Conservation (phyloP, 306 rosid genomes). For the Abrus pulchellus region DNA sequence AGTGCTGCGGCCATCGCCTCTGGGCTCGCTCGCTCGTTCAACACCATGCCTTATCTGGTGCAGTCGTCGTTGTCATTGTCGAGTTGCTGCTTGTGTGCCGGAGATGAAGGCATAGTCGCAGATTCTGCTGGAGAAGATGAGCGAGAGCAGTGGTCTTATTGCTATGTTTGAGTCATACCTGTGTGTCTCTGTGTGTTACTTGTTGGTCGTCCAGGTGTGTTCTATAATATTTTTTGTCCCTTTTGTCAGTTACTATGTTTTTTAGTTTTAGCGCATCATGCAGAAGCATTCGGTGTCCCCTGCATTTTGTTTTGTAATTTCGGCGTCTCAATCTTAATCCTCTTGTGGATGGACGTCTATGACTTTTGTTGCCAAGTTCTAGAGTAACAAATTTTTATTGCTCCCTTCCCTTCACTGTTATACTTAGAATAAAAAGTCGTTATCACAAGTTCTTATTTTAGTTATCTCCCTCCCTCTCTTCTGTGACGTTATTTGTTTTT, state of each 20-base stretch:
- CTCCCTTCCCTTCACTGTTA: conserved; percentile 1
- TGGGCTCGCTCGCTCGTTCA: conserved; percentile 69
- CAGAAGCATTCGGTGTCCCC: conserved; percentile 42
- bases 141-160: conserved; percentile 64
- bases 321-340: conserved; percentile 32
- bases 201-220: conserved; percentile 35
- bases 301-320: conserved; percentile 61
- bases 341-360: conserved; percentile 22
- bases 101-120: conserved; percentile 44
- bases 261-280: conserved; percentile 45
- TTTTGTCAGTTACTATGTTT: not conserved
- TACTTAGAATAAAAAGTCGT: conserved; percentile 42
- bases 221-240: not conserved
- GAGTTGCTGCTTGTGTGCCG: conserved; percentile 57
- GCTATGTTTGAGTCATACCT: conserved; percentile 56
- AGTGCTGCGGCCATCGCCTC: conserved; percentile 52
- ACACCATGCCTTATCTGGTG: conserved; percentile 79
- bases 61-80: conserved; percentile 4
- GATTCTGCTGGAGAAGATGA: conserved; percentile 65
- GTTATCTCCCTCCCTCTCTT: not conserved
- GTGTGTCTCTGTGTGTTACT: not conserved
- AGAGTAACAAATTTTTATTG: conserved; percentile 16
- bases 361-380: conserved; percentile 43
- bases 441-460: not conserved
- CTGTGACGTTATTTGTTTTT: not conserved